Base-by-base conservation (phyloP, 306 rosid genomes). In the Ormosia emarginata region DNA sequence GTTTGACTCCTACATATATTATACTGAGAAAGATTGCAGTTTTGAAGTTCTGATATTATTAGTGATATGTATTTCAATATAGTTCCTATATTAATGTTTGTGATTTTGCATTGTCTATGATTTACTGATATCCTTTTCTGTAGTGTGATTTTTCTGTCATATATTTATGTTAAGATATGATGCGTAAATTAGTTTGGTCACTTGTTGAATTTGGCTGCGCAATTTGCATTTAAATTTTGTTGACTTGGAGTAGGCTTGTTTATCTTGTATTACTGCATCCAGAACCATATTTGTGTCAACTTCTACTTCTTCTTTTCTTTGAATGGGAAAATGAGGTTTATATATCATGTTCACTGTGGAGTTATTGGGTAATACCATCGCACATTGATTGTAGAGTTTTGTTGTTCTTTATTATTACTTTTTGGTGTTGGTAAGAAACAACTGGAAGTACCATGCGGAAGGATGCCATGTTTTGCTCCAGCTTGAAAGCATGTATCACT, bases 401-500 rank as follows among this genome's bases (percentile, higher is more conserved):
- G 65, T 66, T 80, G 65, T 66, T 80, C 56, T 46, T 50, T 50
- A 49, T 81, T 65, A 14, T 55, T 58, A 72, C 56, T 29, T 37
- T n/a, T 4, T 40, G n/a, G 61, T 47, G 57, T 61, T 50, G 34
- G 56, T 66, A 49, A 39, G 64, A 40, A 70, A 62, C 73, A 24
- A 4, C 5, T 10, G 8, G 69, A 44, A 43, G 43, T 65, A 9
- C 39, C 36, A 34, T 74, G 73, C 24, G 6, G 67, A 50, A 61
- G 67, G 43, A 24, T 66, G 73, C 43, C 74, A 44, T 83, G 57
- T 47, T 57, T 41, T 50, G 32, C 65, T 34, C 47, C 63, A 79
- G 18, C 80, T 74, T 76, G 74, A 65, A 80, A 65, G 74, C 43
- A 80, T 80, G 69, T 14, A 56, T 55, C 7, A 7, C 55, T 9